Evolutionary conservation across 129 eudicot species (phyloP), one percentile per base, ranked within the genome.

Genomic region (Ambrosia artemisiifolia): DNA sequence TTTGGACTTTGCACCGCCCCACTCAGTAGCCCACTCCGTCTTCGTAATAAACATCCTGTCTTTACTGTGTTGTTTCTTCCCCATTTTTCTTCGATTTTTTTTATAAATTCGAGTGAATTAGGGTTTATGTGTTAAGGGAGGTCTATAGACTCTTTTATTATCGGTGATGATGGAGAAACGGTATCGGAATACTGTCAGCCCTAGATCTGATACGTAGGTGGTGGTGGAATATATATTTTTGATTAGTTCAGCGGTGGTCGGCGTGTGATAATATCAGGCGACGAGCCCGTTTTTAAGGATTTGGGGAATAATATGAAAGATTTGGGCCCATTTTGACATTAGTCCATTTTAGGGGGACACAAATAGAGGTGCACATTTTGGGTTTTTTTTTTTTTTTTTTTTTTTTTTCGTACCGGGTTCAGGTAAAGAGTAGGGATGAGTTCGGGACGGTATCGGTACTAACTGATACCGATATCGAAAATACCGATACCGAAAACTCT

Each of bases 21-120:
- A 94, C 72, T 94, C 98, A 51, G 98, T 94, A 68, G 98, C 98
- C 98, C 98, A 94, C 77, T 94, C 98, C 69, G 98, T 94, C 75
- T 81, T 90, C 36, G 98, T 94, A 0, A 94, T 77, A 83, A 48
- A 94, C 97, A 94, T 88, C 20, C 98, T 95, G 70, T 94, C 97
- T 68, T 94, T 94, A 78, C 98, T 94, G 86, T 94, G 98, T 72
- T 94, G 98, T 65, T 94, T 94, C 90, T 94, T 94, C 89, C 98
- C 98, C 98, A 94, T 89, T 3, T 68, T 79, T 77, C 57, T 70
- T 50, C 48, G 10, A 49, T 34, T 4, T 16, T 16, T 24, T 24
- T n/a, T 19, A 11, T 2, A 62, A 20, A 40, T 56, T 28, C 12
- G 20, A 16, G 49, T 9, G 4, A 69, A n/a, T 70, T 83, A 79